Evolutionary conservation across 495 filamentous ascomycete species (phyloP), one percentile per base, ranked within the genome.

Genomic region (Podospora pseudocomata): DNA sequence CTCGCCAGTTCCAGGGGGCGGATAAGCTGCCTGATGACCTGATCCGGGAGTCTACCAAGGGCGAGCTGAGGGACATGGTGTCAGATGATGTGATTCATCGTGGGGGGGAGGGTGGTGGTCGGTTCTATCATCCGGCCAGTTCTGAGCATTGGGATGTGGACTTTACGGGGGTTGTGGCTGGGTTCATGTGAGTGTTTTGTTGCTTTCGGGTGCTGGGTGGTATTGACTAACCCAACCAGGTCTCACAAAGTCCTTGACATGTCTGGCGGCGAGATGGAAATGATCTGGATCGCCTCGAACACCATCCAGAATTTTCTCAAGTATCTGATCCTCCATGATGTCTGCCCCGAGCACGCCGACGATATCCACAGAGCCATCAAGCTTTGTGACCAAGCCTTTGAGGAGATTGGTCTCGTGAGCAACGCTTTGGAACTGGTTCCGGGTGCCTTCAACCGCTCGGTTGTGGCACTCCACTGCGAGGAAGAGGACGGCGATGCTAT

Each of bases 271-370:
- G 72, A 77, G 28, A 34, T 60, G 26, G 54, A 19, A 1, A 32
- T 59, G 13, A 68, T 71, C 60, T 2, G 27, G 11, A 64, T 60
- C 19, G 77, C 75, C 19, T 78, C 78, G 32, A 70, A 77, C 13
- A 86, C 95, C 4, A 82, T 97, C 60, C 85, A 85, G 63, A 97
- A 95, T 77, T 97, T 97, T 77, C 85, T 96, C 67, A 93, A 92
- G 70, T 99, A 97, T 72, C 83, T 97, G 9, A 81, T 93, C 15
- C 85, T 85, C 66, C 94, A 97, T 72, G 83, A 91, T 49, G 95
- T 96, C 16, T 96, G 92, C 70, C 90, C 90, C 3, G 95, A 99
- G 71, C 89, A 93, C 75, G 80, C 72, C 0, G 81, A 83, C 0
- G 85, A 91, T 69, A 83, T 98, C 63, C 76, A 86, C 30, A 82